Evolutionary conservation across 2,329 filamentous ascomycete genomes (phyloP), one percentile per base, ranked within the genome.

Genomic region (Orbilia ellipsospora): DNA sequence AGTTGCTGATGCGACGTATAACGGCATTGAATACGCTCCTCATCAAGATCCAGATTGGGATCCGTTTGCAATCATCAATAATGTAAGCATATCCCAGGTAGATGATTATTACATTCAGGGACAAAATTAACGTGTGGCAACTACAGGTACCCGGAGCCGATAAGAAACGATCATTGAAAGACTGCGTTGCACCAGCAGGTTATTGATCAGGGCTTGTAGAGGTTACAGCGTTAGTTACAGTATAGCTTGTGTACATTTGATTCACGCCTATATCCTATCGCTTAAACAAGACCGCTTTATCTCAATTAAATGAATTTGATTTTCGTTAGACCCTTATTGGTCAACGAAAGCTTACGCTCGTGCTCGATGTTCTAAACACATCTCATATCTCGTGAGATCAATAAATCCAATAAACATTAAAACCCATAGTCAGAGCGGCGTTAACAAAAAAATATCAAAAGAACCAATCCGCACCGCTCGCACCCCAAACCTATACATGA

Each of bases 401-500:
- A 52, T 20, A 52, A 52, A 52, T 20, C n/a, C n/a, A 52, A 52
- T 20, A 23, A 52, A 18, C n/a, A 52, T 52, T 12, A 18, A 52
- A 52, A 23, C 8, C 16, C n/a, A 20, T 52, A 4, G 12, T 12
- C 6, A 52, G 12, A 48, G 16, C 6, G 16, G 16, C 8, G 4
- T 16, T 52, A 52, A 18, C 20, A 13, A 52, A 52, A 4, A 52
- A 52, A 26, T 26, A 52, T 18, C n/a, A 3, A 20, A 52, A 4
- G n/a, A 55, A 28, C 20, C 51, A 42, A 13, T 36, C 31, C 31
- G 31, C 31, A 36, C 31, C 26, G 16, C 28, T 42, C 55, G 55
- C 55, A 59, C 55, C 55, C 55, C 55, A 26, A 23, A 59, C 31
- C 31, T 13, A 8, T 31, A 44, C 16, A n/a, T n/a, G n/a, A n/a